phyloP scores from a whole-genome alignment of 2,329 filamentous ascomycete genomes.

The Colletotrichum viniferum region DNA sequence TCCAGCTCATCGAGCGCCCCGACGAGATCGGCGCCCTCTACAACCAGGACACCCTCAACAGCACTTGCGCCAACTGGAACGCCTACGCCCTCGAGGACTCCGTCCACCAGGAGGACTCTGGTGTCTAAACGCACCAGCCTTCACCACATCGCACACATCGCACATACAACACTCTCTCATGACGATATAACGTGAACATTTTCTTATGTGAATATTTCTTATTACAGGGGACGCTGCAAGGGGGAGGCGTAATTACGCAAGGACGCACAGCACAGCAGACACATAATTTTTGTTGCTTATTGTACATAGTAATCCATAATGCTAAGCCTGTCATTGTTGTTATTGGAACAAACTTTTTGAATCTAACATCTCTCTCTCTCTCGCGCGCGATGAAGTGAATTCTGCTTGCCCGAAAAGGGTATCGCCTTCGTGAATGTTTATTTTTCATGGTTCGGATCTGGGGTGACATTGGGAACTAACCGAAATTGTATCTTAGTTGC shows the following conservation, averaged over 20 bases:
- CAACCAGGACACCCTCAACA: slow-evolving; percentile 8
- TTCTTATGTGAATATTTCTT: background rate
- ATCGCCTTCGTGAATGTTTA: background rate
- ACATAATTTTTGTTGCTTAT: background rate
- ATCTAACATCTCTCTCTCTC: background rate
- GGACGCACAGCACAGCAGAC: background rate
- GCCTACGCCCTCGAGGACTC: slow-evolving; percentile 2
- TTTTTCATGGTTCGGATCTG: background rate
- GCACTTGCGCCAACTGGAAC: slow-evolving; percentile 22
- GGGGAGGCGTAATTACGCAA: background rate
- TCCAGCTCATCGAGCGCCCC: slow-evolving; percentile 27
- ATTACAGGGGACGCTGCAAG: background rate
- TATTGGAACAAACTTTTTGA: background rate
- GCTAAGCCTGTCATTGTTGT: background rate
- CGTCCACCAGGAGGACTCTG: slow-evolving; percentile 25
- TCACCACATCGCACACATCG: background rate
- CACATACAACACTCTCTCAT: background rate
- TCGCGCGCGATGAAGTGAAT: background rate
- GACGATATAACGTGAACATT: background rate
- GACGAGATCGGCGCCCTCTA: slow-evolving; percentile 21
- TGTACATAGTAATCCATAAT: background rate
- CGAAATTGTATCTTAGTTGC: background rate
- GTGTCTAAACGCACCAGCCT: slow-evolving; percentile 10
- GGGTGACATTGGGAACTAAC: background rate
- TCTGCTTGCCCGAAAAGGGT: background rate